Conservation (phyloP, 345 rosid genomes). For the Brassica rapa region DNA sequence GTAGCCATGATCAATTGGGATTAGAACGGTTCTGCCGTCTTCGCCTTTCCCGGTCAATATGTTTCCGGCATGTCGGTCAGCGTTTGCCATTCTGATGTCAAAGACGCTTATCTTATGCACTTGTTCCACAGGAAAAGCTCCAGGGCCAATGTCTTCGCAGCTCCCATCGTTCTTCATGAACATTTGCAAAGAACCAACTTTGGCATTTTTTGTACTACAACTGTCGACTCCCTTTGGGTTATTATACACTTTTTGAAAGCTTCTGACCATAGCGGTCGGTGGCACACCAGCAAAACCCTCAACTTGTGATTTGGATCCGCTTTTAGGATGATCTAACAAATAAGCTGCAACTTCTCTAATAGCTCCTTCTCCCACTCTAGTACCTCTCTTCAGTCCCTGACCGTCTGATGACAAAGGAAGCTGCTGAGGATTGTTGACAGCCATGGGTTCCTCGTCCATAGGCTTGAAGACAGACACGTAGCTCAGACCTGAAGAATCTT, state of each 20-base stretch:
- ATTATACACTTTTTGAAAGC: constrained; percentile 72
- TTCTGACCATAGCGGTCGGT: constrained; percentile 70
- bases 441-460: constrained; percentile 88
- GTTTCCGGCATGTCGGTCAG: constrained; percentile 87
- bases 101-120: constrained; percentile 90
- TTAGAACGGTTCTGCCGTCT: constrained; percentile 62
- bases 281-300: constrained; percentile 92
- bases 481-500: constrained; percentile 56
- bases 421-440: constrained; percentile 77
- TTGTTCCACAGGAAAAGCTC: constrained; percentile 72
- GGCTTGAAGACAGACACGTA: constrained; percentile 85
- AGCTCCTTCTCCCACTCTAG: constrained; percentile 88
- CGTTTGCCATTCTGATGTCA: constrained; percentile 86
- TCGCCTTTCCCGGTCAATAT: constrained; percentile 59
- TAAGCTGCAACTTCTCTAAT: constrained; percentile 86
- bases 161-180: constrained; percentile 77
- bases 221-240: constrained; percentile 58
- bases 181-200: constrained; percentile 89
- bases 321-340: constrained; percentile 76
- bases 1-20: constrained; percentile 96
- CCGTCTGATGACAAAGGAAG: constrained; percentile 66
- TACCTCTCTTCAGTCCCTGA: constrained; percentile 89
- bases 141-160: constrained; percentile 88
- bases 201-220: constrained; percentile 44
- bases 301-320: constrained; percentile 55